Evolutionary conservation across 139 green algal species (phyloP).

Genomic region (Chlamydomonas sp.): DNA sequence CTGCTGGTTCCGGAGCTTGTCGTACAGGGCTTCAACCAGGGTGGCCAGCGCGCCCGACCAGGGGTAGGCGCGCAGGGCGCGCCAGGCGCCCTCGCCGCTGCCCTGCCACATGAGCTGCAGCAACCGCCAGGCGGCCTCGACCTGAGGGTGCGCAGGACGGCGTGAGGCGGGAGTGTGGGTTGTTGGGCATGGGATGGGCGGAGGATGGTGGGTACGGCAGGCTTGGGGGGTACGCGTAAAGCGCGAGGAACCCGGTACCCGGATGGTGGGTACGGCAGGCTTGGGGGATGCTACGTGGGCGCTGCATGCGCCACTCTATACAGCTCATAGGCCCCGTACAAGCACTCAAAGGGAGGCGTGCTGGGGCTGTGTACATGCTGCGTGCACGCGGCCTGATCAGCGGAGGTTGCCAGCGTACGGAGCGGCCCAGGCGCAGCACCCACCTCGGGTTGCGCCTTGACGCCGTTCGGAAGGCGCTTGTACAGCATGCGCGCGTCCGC

Average conservation of each 20-base stretch:
- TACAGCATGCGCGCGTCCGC: slow-evolving; percentile 20
- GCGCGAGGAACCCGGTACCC: too few species aligned
- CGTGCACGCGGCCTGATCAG: too few species aligned
- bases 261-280: too few species aligned
- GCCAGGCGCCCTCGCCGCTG: slow-evolving; percentile 37
- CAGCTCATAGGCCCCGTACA: too few species aligned
- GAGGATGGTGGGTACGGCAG: neutral
- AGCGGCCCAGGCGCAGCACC: neutral
- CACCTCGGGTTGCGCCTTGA: slow-evolving; percentile 19
- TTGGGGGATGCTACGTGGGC: too few species aligned
- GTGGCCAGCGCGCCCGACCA: neutral
- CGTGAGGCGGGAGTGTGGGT: too few species aligned
- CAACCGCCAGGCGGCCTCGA: slow-evolving; percentile 18
- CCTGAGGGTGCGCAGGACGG: neutral
- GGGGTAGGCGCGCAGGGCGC: slow-evolving; percentile 6
- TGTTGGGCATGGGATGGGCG: neutral
- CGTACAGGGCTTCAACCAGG: slow-evolving; percentile 7
- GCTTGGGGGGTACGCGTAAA: too few species aligned
- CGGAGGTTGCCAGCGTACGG: too few species aligned
- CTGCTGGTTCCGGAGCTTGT: slow-evolving; percentile 8
- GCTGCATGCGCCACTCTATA: too few species aligned
- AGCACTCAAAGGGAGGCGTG: too few species aligned
- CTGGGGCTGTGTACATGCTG: too few species aligned
- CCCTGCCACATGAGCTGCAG: slow-evolving; percentile 30
- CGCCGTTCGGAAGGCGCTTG: slow-evolving; percentile 6